Evolutionary conservation across 257 asterid species (phyloP).

Genomic region (Solanum bulbocastanum): DNA sequence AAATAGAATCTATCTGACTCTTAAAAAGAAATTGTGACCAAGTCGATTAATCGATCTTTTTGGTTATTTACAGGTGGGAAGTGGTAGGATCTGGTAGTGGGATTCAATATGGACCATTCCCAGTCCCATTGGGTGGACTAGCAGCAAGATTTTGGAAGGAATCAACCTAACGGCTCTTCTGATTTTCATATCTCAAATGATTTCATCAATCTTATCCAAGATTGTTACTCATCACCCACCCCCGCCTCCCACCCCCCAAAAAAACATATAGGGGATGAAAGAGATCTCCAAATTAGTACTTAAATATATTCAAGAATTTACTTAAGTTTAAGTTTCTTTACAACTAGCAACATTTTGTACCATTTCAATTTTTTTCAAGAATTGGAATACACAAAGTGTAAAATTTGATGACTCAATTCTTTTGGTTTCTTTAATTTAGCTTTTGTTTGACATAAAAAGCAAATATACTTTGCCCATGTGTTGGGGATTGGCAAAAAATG

Average conservation of each 20-base stretch:
- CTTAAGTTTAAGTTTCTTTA: slow-evolving; percentile 13
- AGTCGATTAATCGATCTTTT: neutral
- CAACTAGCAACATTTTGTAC: slow-evolving; percentile 19
- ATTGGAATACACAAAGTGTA: slow-evolving; percentile 6
- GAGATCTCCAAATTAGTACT: neutral
- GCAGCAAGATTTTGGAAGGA: slow-evolving; percentile 60
- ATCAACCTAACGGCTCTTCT: neutral
- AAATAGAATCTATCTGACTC: neutral
- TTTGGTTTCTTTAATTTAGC: neutral
- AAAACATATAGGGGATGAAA: neutral
- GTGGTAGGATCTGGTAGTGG: slow-evolving; percentile 52
- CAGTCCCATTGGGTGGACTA: slow-evolving; percentile 71
- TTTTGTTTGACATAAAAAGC: neutral
- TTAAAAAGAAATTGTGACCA: neutral
- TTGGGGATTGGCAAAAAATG: slow-evolving; percentile 3
- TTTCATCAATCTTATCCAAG: slow-evolving; percentile 7
- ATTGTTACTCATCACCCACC: neutral
- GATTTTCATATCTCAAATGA: neutral
- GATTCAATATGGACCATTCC: slow-evolving; percentile 69
- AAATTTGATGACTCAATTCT: slow-evolving; percentile 4
- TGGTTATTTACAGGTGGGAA: slow-evolving; percentile 53
- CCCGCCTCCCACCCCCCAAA: neutral
- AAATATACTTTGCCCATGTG: slow-evolving; percentile 4
- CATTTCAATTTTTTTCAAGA: slow-evolving; percentile 8
- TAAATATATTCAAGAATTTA: neutral